Base-by-base conservation (phyloP, 148 eudicot species). In the Agrostemma githago region DNA sequence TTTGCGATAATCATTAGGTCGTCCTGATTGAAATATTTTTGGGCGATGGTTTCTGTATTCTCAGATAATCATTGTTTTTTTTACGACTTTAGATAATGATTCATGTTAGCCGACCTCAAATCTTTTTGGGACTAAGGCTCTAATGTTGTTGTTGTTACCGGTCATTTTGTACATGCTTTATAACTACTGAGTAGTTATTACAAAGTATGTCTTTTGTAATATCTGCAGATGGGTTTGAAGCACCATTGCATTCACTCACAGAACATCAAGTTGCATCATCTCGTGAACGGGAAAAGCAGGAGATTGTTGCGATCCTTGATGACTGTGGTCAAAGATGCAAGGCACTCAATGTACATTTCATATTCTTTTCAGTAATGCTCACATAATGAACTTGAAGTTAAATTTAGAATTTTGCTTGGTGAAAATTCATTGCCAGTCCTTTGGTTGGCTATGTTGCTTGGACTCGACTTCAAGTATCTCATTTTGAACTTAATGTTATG, bases 241-340 rank as follows among this genome's bases (percentile, higher is more conserved):
- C 56, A 42, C 71, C 71, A 43, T 54, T 10, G 15, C 71, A 43
- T 67, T 43, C 34, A 17, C 8, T 67, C 14, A 8, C 46, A 42
- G 71, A 42, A 44, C 9, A 43, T 17, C 37, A 67, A 43, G 56
- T 67, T 71, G 41, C 12, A 54, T 8, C 62, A n/a, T 71, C 15
- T 53, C 62, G 62, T 14, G 48, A 56, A n/a, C 5, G 43, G 7
- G 74, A 56, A 54, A 71, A 12, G 44, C 5, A 71, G 39, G 74
- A 71, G 74, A 44, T 11, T 5, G 44, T 5, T n/a, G 39, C 15
- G 1, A 71, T 71, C 43, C 74, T 71, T 53, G 11, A 71, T 37
- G 74, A 54, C 16, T 71, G 74, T 56, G 62, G 40, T 38, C 14
- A 16, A 71, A 71, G 56, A 3, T 71, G 74, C 71, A 67, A n/a